These are phyloP conservation scores for Fusarium oxysporum DNA, from an alignment of 2,329 filamentous ascomycete species.

Conservation along the genomic window DNA sequence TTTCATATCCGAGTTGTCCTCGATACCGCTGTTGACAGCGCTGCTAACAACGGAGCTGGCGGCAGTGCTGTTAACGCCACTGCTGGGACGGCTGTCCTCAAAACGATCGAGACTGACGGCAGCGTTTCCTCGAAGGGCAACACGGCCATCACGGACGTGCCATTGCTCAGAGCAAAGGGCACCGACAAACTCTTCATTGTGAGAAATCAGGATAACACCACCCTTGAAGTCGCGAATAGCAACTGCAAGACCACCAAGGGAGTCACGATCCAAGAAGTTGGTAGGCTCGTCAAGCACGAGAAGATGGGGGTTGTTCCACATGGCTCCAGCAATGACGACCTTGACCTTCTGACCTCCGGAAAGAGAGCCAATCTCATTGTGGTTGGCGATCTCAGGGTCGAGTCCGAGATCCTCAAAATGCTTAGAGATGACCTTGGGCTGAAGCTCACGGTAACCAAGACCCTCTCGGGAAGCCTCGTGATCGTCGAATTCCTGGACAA, in stretches of 20 bases:
- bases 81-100: conserved; percentile 80
- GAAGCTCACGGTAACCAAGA: conserved; percentile 93
- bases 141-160: conserved; percentile 89
- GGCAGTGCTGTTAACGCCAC: conserved; percentile 64
- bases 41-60: conserved; percentile 66
- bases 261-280: conserved; percentile 99
- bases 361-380: conserved; percentile 96
- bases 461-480: conserved; percentile 99
- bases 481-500: conserved; percentile 98
- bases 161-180: conserved; percentile 96
- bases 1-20: conserved; percentile 84
- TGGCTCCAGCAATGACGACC: conserved; percentile 93
- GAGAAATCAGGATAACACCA: conserved; percentile 98
- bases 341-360: conserved; percentile 99
- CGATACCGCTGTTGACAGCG: conserved; percentile 81
- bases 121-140: conserved; percentile 84
- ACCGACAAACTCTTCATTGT: conserved; percentile 99
- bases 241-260: conserved; percentile 94
- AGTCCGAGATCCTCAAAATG: conserved; percentile 98
- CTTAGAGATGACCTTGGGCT: conserved; percentile 94
- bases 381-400: conserved; percentile 97
- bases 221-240: conserved; percentile 98
- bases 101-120: conserved; percentile 84
- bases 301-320: conserved; percentile 99
- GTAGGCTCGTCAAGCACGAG: conserved; percentile 98